Evolutionary conservation across 306 rosid genomes (phyloP), one percentile per base, ranked within the genome.

Genomic region (Senna siamea): DNA sequence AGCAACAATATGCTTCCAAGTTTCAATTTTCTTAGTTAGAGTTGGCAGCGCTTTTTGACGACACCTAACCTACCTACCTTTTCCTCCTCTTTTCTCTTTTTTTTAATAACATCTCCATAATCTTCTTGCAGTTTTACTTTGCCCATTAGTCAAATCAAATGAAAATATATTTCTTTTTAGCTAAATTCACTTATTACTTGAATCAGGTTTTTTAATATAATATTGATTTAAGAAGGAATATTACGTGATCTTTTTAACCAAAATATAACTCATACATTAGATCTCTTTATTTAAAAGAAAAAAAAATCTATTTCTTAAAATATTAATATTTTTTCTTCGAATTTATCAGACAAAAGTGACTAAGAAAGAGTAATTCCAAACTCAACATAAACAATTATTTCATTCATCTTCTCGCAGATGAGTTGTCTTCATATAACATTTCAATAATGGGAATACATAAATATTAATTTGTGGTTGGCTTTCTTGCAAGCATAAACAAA

Each of bases 21-120:
- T 20, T 40, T 0, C 17, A 41, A 0, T 47, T 47, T 37, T 34
- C 47, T 9, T 0, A 9, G 17, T 61, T 4, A 48, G 1, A 17
- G 26, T 51, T 18, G 56, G 23, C 30, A 1, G 68, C 9, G 32
- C 68, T 17, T 17, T 18, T 38, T 18, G 68, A 37, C 68, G 18
- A 37, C 68, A 18, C 68, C 68, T 37, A 37, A 37, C 68, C 68
- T 62, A 37, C 18, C 53, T 47, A 47, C 19, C 3, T 13, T 47
- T 47, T 44, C 50, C n/a, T 12, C n/a, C 50, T 12, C 50, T 8
- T 8, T 41, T 10, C 1, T 41, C 8, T n/a, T n/a, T n/a, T n/a
- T 8, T 41, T 8, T 3, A 1, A 9, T 8, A 14, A 46, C 17
- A 46, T 46, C 17, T 11, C 17, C 0, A 5, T 0, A 1, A 11